phyloP scores from a whole-genome alignment of 2,329 filamentous ascomycete genomes.

The Nigrospora sphaerica region DNA sequence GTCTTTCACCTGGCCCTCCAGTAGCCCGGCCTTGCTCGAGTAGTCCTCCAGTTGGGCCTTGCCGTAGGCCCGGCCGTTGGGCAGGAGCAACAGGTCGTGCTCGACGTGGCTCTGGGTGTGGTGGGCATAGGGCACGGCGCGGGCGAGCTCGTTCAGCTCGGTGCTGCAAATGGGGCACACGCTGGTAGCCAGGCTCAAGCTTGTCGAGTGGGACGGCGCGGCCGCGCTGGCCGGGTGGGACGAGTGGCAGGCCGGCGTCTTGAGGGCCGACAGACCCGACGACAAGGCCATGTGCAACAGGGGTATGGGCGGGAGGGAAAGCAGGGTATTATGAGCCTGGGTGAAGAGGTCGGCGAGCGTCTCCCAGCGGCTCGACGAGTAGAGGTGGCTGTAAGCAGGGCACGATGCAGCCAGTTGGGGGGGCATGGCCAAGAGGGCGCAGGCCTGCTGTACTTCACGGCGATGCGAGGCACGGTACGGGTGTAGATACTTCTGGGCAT shows the following conservation, averaged over 20 bases:
- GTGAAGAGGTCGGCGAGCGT: slow-evolving; percentile 76
- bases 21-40: slow-evolving; percentile 71
- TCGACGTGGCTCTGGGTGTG: slow-evolving; percentile 93
- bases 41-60: slow-evolving; percentile 65
- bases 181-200: slow-evolving; percentile 51
- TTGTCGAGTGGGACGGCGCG: slow-evolving; percentile 31
- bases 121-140: slow-evolving; percentile 86
- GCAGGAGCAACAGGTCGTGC: slow-evolving; percentile 76
- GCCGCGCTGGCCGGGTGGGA: slow-evolving; percentile 21
- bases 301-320: slow-evolving; percentile 74
- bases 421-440: slow-evolving; percentile 71
- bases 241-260: slow-evolving; percentile 89
- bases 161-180: slow-evolving; percentile 95
- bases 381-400: slow-evolving; percentile 49
- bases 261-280: slow-evolving; percentile 87
- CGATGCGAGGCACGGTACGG: slow-evolving; percentile 64
- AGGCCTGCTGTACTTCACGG: slow-evolving; percentile 62
- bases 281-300: slow-evolving; percentile 86
- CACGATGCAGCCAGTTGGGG: slow-evolving; percentile 39
- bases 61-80: slow-evolving; percentile 83
- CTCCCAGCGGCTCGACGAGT: slow-evolving; percentile 65
- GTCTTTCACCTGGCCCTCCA: slow-evolving; percentile 64
- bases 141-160: slow-evolving; percentile 86
- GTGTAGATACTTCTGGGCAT: slow-evolving; percentile 76
- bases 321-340: slow-evolving; percentile 76